Base-by-base conservation (phyloP, 148 eudicot species). In the Fagopyrum tataricum region DNA sequence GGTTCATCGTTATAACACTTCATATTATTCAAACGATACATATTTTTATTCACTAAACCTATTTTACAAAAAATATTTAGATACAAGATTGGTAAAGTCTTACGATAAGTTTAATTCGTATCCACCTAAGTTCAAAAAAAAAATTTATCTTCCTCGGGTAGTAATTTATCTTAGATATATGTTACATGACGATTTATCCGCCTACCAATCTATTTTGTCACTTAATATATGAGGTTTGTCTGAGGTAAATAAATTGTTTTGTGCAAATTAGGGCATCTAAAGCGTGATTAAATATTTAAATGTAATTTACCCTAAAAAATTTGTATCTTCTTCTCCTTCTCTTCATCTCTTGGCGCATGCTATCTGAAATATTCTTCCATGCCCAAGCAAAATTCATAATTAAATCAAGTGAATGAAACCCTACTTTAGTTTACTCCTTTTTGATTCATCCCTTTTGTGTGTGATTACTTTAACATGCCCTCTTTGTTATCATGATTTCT, bases 381-480 rank as follows among this genome's bases (percentile, higher is more conserved):
- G 68, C 13, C 42, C 42, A 31, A 62, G 68, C n/a, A 37, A 62
- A 62, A 58, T 20, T 55, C 61, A 55, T 55, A 55, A 55, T 55
- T 55, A 55, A 20, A 55, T 21, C 10, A 9, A 58, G 9, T 58
- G 64, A 58, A 21, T 10, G 64, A 23, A 58, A 23, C 64, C 64
- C 31, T 31, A 7, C 64, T 21, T 58, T 58, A 53, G 24, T 53
- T 18, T 53, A 53, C 59, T 23, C 59, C 15, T 23, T 58, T 58
- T 58, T 58, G 17, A 61, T 61, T 23, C 31, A 61, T 11, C 7
- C 67, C 67, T 61, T 61, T 61, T 61, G 67, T 24, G 41, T 26
- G 67, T 61, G 67, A 26, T 61, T 61, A 61, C 67, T 61, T 61
- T 61, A 61, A 61, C 67, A 61, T 61, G 67, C 43, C 68, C n/a